Percentiles rank a stretch among this genome's conserved stretches.
Evolutionary conservation across 495 filamentous ascomycete species (phyloP).

Genomic region (Penicillium cataractarum): DNA sequence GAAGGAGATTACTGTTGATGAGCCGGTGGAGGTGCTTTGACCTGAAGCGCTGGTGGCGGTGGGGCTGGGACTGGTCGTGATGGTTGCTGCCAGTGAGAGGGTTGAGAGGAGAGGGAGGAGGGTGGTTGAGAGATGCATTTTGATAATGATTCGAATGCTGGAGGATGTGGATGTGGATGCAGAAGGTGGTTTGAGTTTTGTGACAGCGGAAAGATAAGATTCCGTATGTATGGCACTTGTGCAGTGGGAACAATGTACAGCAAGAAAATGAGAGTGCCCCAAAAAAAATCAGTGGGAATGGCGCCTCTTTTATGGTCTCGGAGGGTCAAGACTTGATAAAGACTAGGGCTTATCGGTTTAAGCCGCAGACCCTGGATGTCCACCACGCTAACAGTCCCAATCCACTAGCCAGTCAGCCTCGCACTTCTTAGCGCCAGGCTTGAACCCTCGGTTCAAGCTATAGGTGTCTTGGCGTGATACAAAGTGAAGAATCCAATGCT

Average conservation of each 20-base stretch:
- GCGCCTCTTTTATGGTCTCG: neutral
- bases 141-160: neutral
- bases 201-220: too few relatives aligned
- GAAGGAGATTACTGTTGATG: slow-evolving; percentile 1
- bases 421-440: neutral
- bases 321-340: neutral
- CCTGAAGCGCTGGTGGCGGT: neutral
- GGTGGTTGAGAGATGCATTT: neutral
- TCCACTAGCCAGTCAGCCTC: neutral
- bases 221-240: neutral
- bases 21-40: neutral
- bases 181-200: neutral
- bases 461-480: neutral
- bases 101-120: neutral
- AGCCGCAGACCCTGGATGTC: neutral
- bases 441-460: neutral
- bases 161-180: neutral
- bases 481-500: neutral
- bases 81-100: neutral
- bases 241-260: too few relatives aligned
- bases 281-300: neutral
- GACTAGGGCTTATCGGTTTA: neutral
- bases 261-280: neutral
- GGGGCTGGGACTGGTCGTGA: neutral
- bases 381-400: neutral